Evolutionary conservation across 768 basidiomycete genomes (phyloP).

Genomic region (Coprinopsis sp.): DNA sequence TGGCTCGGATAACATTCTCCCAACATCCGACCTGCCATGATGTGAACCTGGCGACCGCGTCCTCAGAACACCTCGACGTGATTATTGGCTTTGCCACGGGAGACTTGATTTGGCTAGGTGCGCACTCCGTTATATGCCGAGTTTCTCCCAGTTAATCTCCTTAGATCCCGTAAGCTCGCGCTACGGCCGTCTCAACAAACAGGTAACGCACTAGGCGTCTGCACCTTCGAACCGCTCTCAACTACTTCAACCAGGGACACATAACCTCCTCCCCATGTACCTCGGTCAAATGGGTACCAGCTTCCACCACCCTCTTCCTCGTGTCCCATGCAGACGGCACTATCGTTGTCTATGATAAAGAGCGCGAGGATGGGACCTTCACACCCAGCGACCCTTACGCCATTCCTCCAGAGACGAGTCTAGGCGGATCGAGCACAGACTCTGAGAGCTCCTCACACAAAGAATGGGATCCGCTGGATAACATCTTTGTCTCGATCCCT

Average conservation of each 20-base stretch:
- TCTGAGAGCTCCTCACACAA: conserved; percentile 31
- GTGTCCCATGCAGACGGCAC: conserved; percentile 88
- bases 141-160: conserved; percentile 4
- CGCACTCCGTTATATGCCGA: conserved; percentile 15
- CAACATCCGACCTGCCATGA: conserved; percentile 89
- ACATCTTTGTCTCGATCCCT: conserved; percentile 75
- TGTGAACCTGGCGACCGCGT: conserved; percentile 75
- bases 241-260: conserved; percentile 48
- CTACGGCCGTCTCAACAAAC: conserved; percentile 86
- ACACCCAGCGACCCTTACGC: conserved; percentile 52
- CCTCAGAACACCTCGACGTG: conserved; percentile 75
- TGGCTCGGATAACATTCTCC: conserved; percentile 81
- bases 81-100: conserved; percentile 92
- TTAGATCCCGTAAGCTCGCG: conserved; percentile 76
- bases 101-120: conserved; percentile 95
- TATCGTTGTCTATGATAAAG: conserved; percentile 85
- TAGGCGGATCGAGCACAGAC: conserved; percentile 22
- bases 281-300: conserved; percentile 87
- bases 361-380: conserved; percentile 82
- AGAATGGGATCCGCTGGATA: conserved; percentile 75
- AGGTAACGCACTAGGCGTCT: conserved; percentile 43
- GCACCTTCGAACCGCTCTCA: background rate
- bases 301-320: conserved; percentile 74
- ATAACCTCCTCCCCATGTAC: conserved; percentile 81
- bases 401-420: conserved; percentile 21